Percentiles rank a stretch among this genome's conserved stretches.
phyloP scores from a whole-genome alignment of 805 yeast species.

The Brettanomyces bruxellensis region DNA sequence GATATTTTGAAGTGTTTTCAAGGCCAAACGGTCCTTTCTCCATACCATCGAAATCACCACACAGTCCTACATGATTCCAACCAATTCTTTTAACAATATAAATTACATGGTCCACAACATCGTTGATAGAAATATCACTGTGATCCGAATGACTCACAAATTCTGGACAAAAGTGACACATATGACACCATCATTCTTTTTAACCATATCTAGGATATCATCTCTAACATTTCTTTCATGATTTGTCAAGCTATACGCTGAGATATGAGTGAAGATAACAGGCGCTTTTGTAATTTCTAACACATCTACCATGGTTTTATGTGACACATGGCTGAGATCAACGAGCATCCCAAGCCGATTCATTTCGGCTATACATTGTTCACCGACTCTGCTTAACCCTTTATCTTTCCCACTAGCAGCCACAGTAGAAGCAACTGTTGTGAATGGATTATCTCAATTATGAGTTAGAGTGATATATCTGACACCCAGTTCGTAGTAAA shows the following conservation, averaged over 20 bases:
- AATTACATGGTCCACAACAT: constrained; percentile 37
- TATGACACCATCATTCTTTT: constrained; percentile 39
- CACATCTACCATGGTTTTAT: constrained; percentile 40
- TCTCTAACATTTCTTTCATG: constrained; percentile 43
- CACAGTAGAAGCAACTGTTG: constrained; percentile 43
- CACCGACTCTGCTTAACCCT: constrained; percentile 36
- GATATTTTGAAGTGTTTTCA: constrained; percentile 50
- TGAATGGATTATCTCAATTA: constrained; percentile 50
- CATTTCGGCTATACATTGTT: constrained; percentile 36
- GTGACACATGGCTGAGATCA: constrained; percentile 42
- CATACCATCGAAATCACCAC: constrained; percentile 47
- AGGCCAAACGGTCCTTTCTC: constrained; percentile 35
- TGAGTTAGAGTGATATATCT: constrained; percentile 45
- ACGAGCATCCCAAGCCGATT: constrained; percentile 47
- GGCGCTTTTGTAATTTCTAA: constrained; percentile 35
- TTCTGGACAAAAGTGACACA: constrained; percentile 36
- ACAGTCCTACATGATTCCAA: constrained; percentile 47
- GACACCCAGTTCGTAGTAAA: constrained; percentile 42
- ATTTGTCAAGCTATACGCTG: constrained; percentile 30
- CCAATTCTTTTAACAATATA: constrained; percentile 38
- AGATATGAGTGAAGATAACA: constrained; percentile 43
- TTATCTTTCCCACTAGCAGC: constrained; percentile 36
- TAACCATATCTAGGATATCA: constrained; percentile 32
- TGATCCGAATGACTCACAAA: constrained; percentile 24
- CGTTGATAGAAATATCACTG: constrained; percentile 37